Conservation (phyloP, 1,284 basidiomycete species). For the Farysia itapuensis region DNA sequence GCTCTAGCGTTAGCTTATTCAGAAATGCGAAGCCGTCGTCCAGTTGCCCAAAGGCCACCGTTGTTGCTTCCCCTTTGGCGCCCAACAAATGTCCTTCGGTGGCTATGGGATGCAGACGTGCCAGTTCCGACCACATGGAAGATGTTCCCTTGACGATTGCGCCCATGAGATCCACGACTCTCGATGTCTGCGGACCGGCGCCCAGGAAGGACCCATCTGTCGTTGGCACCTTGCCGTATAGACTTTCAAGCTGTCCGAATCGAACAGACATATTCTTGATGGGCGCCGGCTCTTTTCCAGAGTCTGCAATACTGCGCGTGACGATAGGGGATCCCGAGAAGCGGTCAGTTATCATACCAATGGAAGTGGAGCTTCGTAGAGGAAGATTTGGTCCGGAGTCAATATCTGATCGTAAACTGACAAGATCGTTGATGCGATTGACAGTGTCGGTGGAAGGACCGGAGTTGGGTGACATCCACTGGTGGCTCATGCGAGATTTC, state of each 20-base stretch:
- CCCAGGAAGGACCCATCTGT: constrained; percentile 3
- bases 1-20: constrained; percentile 33
- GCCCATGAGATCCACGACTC: constrained; percentile 28
- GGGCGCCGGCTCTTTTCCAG: constrained; percentile 20
- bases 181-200: constrained; percentile 14
- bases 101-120: constrained; percentile 33
- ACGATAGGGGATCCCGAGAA: neutral
- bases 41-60: constrained; percentile 30
- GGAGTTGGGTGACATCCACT: constrained; percentile 5
- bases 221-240: constrained; percentile 23
- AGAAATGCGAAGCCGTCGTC: constrained; percentile 33
- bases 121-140: constrained; percentile 30
- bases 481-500: constrained; percentile 13
- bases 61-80: constrained; percentile 13
- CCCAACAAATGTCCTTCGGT: constrained; percentile 31
- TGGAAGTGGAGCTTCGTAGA: constrained; percentile 14
- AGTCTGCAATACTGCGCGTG: neutral
- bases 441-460: constrained; percentile 16
- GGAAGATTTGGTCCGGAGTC: constrained; percentile 1
- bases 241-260: constrained; percentile 20
- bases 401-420: constrained; percentile 8
- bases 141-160: constrained; percentile 23
- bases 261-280: constrained; percentile 34
- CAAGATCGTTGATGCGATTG: constrained; percentile 24
- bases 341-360: constrained; percentile 11